Base-by-base conservation (phyloP, 2,329 filamentous ascomycete genomes). In the Elsinoe australis region DNA sequence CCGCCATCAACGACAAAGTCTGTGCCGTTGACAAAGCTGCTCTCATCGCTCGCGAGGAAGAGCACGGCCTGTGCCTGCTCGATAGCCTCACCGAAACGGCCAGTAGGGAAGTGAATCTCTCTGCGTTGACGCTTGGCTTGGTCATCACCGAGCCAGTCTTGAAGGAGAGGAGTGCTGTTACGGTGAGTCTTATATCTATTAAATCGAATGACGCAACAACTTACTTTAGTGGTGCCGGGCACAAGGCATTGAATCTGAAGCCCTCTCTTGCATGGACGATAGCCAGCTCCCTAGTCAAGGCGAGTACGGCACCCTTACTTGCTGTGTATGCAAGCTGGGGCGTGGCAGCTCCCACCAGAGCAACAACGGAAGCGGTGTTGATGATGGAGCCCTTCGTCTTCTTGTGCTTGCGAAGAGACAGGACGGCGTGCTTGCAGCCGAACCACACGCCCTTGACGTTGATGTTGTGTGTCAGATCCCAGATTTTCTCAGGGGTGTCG, bases 401-500 rank as follows among this genome's bases (percentile, higher is more conserved):
- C 49, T 78, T 76, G 73, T 94, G 75, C 58, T 80, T 81, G 55
- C 88, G 83, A 59, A 95, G 75, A 35, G 85, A 79, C 44, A 90
- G 73, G 21, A 95, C 82, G 5, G 89, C 87, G 66, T 95, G 87
- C 75, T 95, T 95, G 76, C 81, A 83, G 52, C 89, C 89, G 65
- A 80, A 95, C 89, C 89, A 95, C n/a, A 95, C 89, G 34, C 89
- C 89, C 78, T 95, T 95, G 67, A 95, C 89, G 67, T 95, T 95
- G 73, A 95, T 94, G 64, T 80, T 82, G 53, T 94, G 87, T 3
- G 89, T 95, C 56, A 94, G 71, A 61, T 95, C 87, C 89, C 89
- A 95, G 71, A 95, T 89, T 59, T 79, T 81, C 71, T 95, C 87
- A 44, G 86, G 82, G 1, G 88, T 95, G 64, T 83, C 78, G 64